A percentile compares a stretch with the other conserved stretches of the same genome.
Evolutionary conservation across 306 rosid species (phyloP).

Genomic region (Prunus dulcis): DNA sequence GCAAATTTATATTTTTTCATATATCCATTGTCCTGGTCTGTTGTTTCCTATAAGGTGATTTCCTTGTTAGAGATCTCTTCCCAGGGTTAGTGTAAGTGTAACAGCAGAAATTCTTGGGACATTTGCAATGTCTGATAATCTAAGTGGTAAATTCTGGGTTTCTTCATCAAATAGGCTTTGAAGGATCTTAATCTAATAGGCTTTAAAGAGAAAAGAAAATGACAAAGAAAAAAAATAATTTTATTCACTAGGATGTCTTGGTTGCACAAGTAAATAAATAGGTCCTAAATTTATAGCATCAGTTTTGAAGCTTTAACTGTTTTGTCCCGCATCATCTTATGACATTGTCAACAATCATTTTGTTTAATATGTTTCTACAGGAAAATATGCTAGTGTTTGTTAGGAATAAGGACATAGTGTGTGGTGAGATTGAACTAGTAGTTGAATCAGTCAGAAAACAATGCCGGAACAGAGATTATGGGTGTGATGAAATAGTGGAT

Average conservation of each 20-base stretch:
- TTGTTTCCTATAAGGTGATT: no score
- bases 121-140: background rate
- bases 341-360: background rate
- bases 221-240: background rate
- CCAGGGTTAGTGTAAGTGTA: background rate
- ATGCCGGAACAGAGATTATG: slow-evolving; percentile 24
- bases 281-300: background rate
- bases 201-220: background rate
- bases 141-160: background rate
- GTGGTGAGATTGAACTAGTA: slow-evolving; percentile 19
- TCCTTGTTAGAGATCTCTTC: background rate
- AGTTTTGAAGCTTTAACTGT: background rate
- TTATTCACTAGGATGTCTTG: background rate
- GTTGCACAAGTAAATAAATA: background rate
- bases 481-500: slow-evolving; percentile 33
- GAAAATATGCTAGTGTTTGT: slow-evolving; percentile 17
- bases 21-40: no score
- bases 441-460: slow-evolving; percentile 25
- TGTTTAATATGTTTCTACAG: slow-evolving; percentile 10
- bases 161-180: background rate
- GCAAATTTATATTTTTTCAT: background rate
- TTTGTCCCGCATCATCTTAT: background rate
- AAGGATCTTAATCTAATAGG: background rate
- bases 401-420: slow-evolving; percentile 11
- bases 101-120: background rate